Conservation (phyloP, 352 stramenopile species). For the Phytophthora constricta region DNA sequence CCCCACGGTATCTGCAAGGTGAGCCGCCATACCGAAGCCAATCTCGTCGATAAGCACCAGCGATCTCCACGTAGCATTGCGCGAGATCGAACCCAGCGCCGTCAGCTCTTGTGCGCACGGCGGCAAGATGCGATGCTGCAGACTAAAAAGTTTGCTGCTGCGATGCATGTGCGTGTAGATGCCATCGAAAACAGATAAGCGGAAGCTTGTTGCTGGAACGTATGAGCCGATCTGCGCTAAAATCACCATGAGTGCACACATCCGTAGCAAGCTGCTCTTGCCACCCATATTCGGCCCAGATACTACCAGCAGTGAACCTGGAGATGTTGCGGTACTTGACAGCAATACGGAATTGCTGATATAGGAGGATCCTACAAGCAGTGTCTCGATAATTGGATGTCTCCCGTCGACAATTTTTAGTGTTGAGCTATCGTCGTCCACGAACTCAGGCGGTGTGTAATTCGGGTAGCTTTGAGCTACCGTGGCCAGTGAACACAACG, state of each 20-base stretch:
- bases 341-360: slow-evolving; percentile 49
- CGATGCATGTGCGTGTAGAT: slow-evolving; percentile 80
- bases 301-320: slow-evolving; percentile 49
- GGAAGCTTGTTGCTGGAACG: slow-evolving; percentile 51
- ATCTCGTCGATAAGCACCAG: slow-evolving; percentile 58
- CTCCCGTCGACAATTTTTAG: slow-evolving; percentile 60
- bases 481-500: slow-evolving; percentile 61
- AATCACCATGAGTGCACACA: slow-evolving; percentile 64
- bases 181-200: slow-evolving; percentile 61
- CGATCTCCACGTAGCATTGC: slow-evolving; percentile 33
- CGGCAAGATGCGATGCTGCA: neutral
- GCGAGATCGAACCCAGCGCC: slow-evolving; percentile 37
- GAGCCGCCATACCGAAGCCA: slow-evolving; percentile 43
- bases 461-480: slow-evolving; percentile 54
- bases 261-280: slow-evolving; percentile 77
- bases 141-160: slow-evolving; percentile 9
- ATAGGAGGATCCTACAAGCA: slow-evolving; percentile 39
- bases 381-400: slow-evolving; percentile 65
- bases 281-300: slow-evolving; percentile 89
- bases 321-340: slow-evolving; percentile 6
- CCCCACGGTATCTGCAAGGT: slow-evolving; percentile 28
- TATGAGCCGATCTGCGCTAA: slow-evolving; percentile 74
- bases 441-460: slow-evolving; percentile 44
- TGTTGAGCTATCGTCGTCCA: slow-evolving; percentile 25
- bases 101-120: slow-evolving; percentile 25